Conservation (phyloP, 805 yeast species). For the Yamadazyma insecticola region DNA sequence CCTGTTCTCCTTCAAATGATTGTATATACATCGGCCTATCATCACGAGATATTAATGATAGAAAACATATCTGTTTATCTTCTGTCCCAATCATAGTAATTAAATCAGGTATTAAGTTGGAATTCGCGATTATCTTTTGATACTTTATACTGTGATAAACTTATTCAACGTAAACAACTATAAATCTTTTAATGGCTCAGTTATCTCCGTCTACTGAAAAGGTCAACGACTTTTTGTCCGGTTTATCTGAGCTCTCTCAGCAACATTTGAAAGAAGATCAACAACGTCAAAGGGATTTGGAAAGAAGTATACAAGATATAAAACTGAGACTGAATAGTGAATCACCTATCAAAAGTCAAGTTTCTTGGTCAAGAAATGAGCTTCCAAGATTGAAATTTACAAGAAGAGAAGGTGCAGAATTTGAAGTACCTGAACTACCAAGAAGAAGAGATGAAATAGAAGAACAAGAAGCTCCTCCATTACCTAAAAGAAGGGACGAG, state of each 20-base stretch:
- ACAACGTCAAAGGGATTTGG: slow-evolving; percentile 28
- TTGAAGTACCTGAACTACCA: slow-evolving; percentile 3
- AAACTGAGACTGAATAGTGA: slow-evolving; percentile 1
- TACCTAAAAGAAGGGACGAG: slow-evolving; percentile 6
- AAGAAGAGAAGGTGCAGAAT: slow-evolving; percentile 5
- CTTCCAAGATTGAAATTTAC: slow-evolving; percentile 6
- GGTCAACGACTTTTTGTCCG: slow-evolving; percentile 35
- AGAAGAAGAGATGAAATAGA: slow-evolving; percentile 1
- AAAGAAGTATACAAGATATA: slow-evolving; percentile 22
- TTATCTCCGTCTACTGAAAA: slow-evolving; percentile 15
- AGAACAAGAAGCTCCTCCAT: slow-evolving; percentile 5
- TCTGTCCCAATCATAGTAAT: too few relatives aligned
- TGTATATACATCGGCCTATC: slow-evolving; percentile 61
- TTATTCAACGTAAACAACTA: too few relatives aligned
- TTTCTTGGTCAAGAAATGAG: background rate
- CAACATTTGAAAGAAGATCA: slow-evolving; percentile 30
- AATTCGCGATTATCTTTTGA: too few relatives aligned
- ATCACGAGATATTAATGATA: slow-evolving; percentile 53
- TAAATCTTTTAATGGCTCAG: slow-evolving; percentile 2
- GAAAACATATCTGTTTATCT: slow-evolving; percentile 39
- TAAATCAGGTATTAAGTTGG: too few relatives aligned
- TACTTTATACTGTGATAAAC: too few relatives aligned
- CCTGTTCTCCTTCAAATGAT: slow-evolving; percentile 27
- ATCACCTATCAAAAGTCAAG: slow-evolving; percentile 3
- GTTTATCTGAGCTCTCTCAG: slow-evolving; percentile 32